phyloP scores from a whole-genome alignment of 768 basidiomycete genomes.

The Phaffia tasmanica region DNA sequence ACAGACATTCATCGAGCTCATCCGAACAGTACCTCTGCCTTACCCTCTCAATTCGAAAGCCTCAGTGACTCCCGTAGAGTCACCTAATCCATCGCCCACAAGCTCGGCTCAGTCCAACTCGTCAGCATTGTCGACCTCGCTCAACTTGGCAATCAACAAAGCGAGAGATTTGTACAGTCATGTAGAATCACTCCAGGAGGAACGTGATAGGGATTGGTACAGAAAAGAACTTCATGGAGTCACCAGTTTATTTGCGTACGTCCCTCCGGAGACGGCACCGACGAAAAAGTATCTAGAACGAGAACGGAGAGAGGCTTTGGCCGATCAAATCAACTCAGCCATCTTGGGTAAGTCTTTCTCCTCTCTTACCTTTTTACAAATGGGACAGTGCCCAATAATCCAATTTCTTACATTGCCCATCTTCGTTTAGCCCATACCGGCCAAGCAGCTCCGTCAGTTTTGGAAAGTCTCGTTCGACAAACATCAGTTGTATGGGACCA shows the following conservation, averaged over 20 bases:
- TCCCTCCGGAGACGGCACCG: slow-evolving; percentile 34
- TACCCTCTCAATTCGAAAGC: slow-evolving; percentile 25
- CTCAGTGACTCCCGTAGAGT: background rate
- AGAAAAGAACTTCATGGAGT: slow-evolving; percentile 62
- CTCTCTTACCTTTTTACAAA: background rate
- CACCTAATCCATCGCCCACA: background rate
- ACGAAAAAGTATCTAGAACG: slow-evolving; percentile 65
- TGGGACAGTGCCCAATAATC: background rate
- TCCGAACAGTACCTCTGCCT: slow-evolving; percentile 58
- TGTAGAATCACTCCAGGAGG: slow-evolving; percentile 48
- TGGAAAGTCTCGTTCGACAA: slow-evolving; percentile 13
- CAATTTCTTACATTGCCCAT: background rate
- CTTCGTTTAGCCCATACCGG: slow-evolving; percentile 15
- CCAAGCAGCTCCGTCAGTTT: background rate
- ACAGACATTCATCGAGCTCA: slow-evolving; percentile 73
- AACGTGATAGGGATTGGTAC: slow-evolving; percentile 52
- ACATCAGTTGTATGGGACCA: slow-evolving; percentile 17
- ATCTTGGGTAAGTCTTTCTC: slow-evolving; percentile 57
- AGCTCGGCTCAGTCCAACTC: slow-evolving; percentile 6
- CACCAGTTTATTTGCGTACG: slow-evolving; percentile 67
- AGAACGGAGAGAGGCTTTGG: slow-evolving; percentile 65
- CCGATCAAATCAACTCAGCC: slow-evolving; percentile 77
- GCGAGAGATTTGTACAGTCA: slow-evolving; percentile 56
- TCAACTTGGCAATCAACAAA: slow-evolving; percentile 34
- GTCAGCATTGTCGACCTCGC: slow-evolving; percentile 12